Evolutionary conservation across 805 yeast genomes (phyloP).

Genomic region (Phaffomyces opuntiae): DNA sequence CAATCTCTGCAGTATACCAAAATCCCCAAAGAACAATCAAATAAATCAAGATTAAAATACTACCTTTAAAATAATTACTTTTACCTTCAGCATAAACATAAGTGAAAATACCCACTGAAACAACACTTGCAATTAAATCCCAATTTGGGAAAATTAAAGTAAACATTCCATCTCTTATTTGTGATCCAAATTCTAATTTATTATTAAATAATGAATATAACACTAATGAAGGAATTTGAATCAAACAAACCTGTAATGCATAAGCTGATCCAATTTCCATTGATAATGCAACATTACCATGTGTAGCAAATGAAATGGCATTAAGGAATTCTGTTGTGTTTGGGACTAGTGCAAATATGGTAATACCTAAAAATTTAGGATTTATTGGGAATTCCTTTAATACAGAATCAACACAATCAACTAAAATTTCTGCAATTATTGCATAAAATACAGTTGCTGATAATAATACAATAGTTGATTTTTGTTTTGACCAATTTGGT

Average conservation of each 20-base stretch:
- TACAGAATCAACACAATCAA: slow-evolving; percentile 89
- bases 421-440: slow-evolving; percentile 87
- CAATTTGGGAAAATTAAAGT: slow-evolving; percentile 89
- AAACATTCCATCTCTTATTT: slow-evolving; percentile 44
- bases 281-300: slow-evolving; percentile 92
- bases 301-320: slow-evolving; percentile 93
- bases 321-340: slow-evolving; percentile 95
- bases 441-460: slow-evolving; percentile 87
- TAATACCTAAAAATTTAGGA: slow-evolving; percentile 87
- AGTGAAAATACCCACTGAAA: slow-evolving; percentile 83
- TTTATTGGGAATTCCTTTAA: slow-evolving; percentile 70
- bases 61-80: slow-evolving; percentile 92
- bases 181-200: slow-evolving; percentile 24
- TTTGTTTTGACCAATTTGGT: slow-evolving; percentile 90
- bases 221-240: slow-evolving; percentile 89
- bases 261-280: slow-evolving; percentile 99
- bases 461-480: slow-evolving; percentile 75
- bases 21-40: slow-evolving; percentile 74
- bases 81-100: slow-evolving; percentile 96
- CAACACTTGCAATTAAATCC: slow-evolving; percentile 83
- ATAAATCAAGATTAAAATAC: slow-evolving; percentile 75
- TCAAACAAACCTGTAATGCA: slow-evolving; percentile 88
- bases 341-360: slow-evolving; percentile 93
- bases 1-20: slow-evolving; percentile 43
- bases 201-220: slow-evolving; percentile 57